Conservation (phyloP, 179 eudicot species). For the Sideroxylon spinosum region DNA sequence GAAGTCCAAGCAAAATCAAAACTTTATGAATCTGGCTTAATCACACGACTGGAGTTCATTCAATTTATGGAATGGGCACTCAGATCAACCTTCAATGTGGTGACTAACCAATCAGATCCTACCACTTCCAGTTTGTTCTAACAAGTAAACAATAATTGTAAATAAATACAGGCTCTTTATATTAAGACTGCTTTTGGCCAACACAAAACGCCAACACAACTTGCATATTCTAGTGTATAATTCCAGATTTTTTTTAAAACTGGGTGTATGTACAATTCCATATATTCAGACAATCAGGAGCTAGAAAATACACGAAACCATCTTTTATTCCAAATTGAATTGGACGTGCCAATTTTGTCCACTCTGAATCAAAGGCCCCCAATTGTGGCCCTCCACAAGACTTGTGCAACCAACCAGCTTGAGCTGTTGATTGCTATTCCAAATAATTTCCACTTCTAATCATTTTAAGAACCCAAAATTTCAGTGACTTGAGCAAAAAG, state of each 20-base stretch:
- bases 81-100: background rate
- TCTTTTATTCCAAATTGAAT: background rate
- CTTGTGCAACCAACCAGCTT: no score
- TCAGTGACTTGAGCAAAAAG: constrained; percentile 8
- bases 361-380: background rate
- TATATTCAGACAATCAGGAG: background rate
- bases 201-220: no score
- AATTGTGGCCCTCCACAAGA: no score
- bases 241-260: no score
- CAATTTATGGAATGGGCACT: background rate
- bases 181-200: background rate
- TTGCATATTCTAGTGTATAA: no score
- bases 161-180: background rate
- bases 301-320: background rate
- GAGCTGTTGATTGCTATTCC: no score
- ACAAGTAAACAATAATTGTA: background rate
- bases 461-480: background rate
- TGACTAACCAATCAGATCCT: background rate
- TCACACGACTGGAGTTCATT: background rate
- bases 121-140: background rate
- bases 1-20: background rate
- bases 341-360: background rate
- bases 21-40: background rate
- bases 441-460: no score
- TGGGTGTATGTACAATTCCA: background rate